These are phyloP conservation scores for Alternaria gaisen DNA, from an alignment of 2,329 filamentous ascomycete genomes.

Conservation along the genomic window DNA sequence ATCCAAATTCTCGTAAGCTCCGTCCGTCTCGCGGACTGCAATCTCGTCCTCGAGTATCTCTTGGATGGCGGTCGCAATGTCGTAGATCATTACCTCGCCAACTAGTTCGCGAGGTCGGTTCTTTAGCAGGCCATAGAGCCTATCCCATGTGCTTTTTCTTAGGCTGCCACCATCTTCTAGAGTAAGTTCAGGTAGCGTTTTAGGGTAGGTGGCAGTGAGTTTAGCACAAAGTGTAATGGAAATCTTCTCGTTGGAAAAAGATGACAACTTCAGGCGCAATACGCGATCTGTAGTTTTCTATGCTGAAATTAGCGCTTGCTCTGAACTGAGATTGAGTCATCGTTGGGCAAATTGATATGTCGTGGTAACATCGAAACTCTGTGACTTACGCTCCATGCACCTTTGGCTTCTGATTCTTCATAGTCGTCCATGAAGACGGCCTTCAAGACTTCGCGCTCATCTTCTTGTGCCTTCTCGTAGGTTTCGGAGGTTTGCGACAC, in stretches of 20 bases:
- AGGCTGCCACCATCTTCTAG: conserved; percentile 72
- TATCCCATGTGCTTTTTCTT: conserved; percentile 74
- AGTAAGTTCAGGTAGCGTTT: conserved; percentile 76
- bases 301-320: background rate
- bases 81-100: conserved; percentile 72
- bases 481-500: conserved; percentile 58
- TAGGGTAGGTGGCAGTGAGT: conserved; percentile 90
- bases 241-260: conserved; percentile 76
- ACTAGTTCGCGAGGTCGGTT: conserved; percentile 72
- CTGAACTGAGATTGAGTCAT: background rate
- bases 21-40: conserved; percentile 75
- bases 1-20: conserved; percentile 83
- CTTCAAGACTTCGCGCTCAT: conserved; percentile 84
- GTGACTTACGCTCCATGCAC: conserved; percentile 81
- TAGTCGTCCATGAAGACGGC: conserved; percentile 94
- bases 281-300: conserved; percentile 80
- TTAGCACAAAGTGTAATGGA: conserved; percentile 77
- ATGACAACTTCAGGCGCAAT: conserved; percentile 81
- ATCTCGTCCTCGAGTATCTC: conserved; percentile 88
- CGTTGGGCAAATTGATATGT: background rate
- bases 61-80: conserved; percentile 67
- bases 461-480: conserved; percentile 85
- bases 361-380: background rate
- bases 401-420: conserved; percentile 72
- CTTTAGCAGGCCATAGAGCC: conserved; percentile 73